These are phyloP conservation scores for Malus asiatica DNA, from an alignment of 306 rosid species.

Conservation along the genomic window DNA sequence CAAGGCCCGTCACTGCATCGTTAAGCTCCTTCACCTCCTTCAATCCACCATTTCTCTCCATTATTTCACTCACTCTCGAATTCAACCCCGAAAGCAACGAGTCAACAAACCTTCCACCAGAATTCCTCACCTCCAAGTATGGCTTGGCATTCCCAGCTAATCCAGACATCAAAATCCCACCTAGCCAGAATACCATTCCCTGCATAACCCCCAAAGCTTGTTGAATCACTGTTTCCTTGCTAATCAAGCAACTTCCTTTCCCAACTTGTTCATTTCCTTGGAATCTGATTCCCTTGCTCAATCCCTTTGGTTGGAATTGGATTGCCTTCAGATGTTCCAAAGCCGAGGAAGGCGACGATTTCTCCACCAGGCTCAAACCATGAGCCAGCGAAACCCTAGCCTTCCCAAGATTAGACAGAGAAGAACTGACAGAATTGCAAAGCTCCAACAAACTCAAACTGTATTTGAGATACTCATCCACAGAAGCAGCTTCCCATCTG, in stretches of 20 bases:
- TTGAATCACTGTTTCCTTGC: constrained; percentile 30
- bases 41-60: constrained; percentile 12
- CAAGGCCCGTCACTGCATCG: constrained; percentile 29
- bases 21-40: constrained; percentile 53
- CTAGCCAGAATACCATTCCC: constrained; percentile 39
- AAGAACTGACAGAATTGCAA: constrained; percentile 47
- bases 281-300: constrained; percentile 12
- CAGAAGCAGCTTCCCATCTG: constrained; percentile 43
- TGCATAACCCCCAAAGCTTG: constrained; percentile 53
- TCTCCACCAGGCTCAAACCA: constrained; percentile 43
- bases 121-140: constrained; percentile 37
- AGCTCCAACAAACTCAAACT: constrained; percentile 43
- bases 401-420: constrained; percentile 42
- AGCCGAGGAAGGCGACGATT: constrained; percentile 33
- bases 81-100: constrained; percentile 33
- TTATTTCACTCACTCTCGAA: constrained; percentile 16
- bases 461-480: constrained; percentile 49
- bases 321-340: constrained; percentile 36
- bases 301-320: constrained; percentile 14
- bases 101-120: constrained; percentile 24
- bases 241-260: constrained; percentile 8
- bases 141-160: constrained; percentile 36
- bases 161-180: constrained; percentile 53
- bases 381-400: constrained; percentile 43
- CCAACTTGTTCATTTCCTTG: constrained; percentile 1